phyloP scores from a whole-genome alignment of 805 yeast species.

The Pichia cabralensis region DNA sequence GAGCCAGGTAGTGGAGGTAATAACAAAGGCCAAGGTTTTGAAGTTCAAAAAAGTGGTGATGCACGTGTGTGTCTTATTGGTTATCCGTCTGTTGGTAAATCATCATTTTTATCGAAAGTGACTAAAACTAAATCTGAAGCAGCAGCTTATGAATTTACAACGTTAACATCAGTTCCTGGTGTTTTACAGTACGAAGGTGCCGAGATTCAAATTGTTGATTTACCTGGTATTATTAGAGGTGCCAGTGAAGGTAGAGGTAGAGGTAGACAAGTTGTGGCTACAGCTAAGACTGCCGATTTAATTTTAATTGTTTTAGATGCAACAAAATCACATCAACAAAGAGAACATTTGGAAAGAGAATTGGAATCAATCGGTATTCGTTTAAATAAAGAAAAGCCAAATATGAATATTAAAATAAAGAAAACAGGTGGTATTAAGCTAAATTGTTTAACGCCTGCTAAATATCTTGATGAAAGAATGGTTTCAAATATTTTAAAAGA shows the following conservation, averaged over 20 bases:
- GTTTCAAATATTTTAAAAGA: constrained; percentile 72
- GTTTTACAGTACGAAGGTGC: constrained; percentile 93
- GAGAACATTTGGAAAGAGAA: constrained; percentile 78
- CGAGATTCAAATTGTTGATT: constrained; percentile 92
- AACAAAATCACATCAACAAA: constrained; percentile 84
- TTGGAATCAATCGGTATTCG: constrained; percentile 91
- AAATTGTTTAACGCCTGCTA: constrained; percentile 73
- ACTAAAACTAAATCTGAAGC: constrained; percentile 92
- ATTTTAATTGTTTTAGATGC: constrained; percentile 93
- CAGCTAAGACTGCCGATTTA: constrained; percentile 90
- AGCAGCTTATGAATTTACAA: constrained; percentile 92
- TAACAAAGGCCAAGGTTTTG: constrained; percentile 74
- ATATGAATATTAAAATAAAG: constrained; percentile 66
- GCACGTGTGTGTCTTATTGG: constrained; percentile 94
- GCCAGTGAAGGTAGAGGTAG: constrained; percentile 97
- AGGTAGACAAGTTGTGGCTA: constrained; percentile 93
- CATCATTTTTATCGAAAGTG: constrained; percentile 78
- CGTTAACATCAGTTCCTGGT: constrained; percentile 94
- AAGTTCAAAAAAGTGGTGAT: constrained; percentile 91
- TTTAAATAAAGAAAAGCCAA: constrained; percentile 72
- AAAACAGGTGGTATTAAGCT: constrained; percentile 88
- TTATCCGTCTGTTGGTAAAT: constrained; percentile 96
- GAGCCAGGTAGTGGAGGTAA: constrained; percentile 56
- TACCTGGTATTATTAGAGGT: constrained; percentile 95
- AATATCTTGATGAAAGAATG: constrained; percentile 69